phyloP scores from a whole-genome alignment of 2,329 filamentous ascomycete species.

The Alternaria ventricosa region DNA sequence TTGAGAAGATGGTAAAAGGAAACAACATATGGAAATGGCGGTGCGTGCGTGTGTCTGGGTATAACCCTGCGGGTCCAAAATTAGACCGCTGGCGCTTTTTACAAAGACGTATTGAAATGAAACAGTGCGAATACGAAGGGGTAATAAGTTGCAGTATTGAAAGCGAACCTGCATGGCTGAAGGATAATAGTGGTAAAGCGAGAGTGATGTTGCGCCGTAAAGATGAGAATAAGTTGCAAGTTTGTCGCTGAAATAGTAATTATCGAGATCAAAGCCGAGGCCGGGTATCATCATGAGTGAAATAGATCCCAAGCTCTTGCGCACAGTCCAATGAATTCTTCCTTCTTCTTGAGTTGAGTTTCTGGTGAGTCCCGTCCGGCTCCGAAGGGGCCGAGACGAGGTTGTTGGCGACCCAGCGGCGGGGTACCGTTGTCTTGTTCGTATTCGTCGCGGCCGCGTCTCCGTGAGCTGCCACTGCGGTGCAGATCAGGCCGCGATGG shows the following conservation, averaged over 20 bases:
- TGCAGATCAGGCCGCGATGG: slow-evolving; percentile 41
- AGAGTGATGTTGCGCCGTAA: slow-evolving; percentile 30
- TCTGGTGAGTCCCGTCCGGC: slow-evolving; percentile 84
- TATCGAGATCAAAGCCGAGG: slow-evolving; percentile 17
- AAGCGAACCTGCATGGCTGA: slow-evolving; percentile 5
- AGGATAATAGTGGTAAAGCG: slow-evolving; percentile 27
- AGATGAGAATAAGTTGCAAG: slow-evolving; percentile 11
- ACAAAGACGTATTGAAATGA: slow-evolving; percentile 13
- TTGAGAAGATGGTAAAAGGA: not conserved
- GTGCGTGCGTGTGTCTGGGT: slow-evolving; percentile 10
- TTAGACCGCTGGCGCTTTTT: slow-evolving; percentile 37
- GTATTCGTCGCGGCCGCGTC: slow-evolving; percentile 87
- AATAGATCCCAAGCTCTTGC: slow-evolving; percentile 95
- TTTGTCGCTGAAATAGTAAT: slow-evolving; percentile 13
- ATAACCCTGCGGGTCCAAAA: slow-evolving; percentile 29
- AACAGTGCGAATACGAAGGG: slow-evolving; percentile 16
- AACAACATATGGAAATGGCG: slow-evolving; percentile 10
- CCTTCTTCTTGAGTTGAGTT: slow-evolving; percentile 83
- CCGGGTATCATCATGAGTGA: slow-evolving; percentile 69
- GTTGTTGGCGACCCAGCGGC: slow-evolving; percentile 71
- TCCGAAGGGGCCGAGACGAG: slow-evolving; percentile 69
- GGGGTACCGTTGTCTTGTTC: slow-evolving; percentile 86
- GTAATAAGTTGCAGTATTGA: slow-evolving; percentile 18
- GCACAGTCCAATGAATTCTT: slow-evolving; percentile 87
- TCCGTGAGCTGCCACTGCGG: slow-evolving; percentile 68